Conservation (phyloP, 768 basidiomycete genomes). For the Amanita subjunquillea region DNA sequence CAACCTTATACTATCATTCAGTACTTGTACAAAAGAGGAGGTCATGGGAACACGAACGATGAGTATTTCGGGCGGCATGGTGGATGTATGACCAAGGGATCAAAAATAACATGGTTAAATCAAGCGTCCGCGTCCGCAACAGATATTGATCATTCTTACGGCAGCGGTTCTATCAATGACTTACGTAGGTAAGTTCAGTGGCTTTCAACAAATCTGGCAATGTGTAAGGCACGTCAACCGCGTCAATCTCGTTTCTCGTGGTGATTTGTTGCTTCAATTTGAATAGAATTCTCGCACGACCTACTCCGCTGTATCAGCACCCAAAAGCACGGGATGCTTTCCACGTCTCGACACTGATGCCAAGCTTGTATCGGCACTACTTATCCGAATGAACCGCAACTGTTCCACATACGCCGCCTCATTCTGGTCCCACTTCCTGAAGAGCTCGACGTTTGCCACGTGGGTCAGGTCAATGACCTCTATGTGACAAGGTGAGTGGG, state of each 20-base stretch:
- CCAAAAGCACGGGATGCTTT: slow-evolving; percentile 31
- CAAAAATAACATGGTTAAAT: neutral
- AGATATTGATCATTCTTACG: too few relatives aligned
- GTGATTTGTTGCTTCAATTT: too few relatives aligned
- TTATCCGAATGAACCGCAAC: slow-evolving; percentile 71
- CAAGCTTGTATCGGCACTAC: slow-evolving; percentile 36
- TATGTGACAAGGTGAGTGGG: slow-evolving; percentile 17
- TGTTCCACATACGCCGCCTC: slow-evolving; percentile 62
- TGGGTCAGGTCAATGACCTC: slow-evolving; percentile 79
- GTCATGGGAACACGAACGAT: slow-evolving; percentile 12
- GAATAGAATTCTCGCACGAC: too few relatives aligned
- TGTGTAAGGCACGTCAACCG: too few relatives aligned
- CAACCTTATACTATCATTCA: slow-evolving; percentile 20
- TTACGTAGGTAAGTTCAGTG: too few relatives aligned
- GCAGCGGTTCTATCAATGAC: too few relatives aligned
- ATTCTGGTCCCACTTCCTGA: slow-evolving; percentile 71
- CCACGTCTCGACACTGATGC: slow-evolving; percentile 51
- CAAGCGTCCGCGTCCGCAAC: too few relatives aligned
- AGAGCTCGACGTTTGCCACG: slow-evolving; percentile 54
- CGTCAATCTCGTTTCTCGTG: too few relatives aligned
- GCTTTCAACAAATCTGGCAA: too few relatives aligned
- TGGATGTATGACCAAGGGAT: neutral
- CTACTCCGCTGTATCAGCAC: slow-evolving; percentile 9
- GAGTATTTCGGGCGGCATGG: slow-evolving; percentile 10
- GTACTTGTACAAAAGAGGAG: neutral